Percentiles rank a stretch among this genome's conserved stretches.
These are phyloP conservation scores for Nepenthes gracilis DNA, from an alignment of 148 eudicot species.

Conservation along the genomic window DNA sequence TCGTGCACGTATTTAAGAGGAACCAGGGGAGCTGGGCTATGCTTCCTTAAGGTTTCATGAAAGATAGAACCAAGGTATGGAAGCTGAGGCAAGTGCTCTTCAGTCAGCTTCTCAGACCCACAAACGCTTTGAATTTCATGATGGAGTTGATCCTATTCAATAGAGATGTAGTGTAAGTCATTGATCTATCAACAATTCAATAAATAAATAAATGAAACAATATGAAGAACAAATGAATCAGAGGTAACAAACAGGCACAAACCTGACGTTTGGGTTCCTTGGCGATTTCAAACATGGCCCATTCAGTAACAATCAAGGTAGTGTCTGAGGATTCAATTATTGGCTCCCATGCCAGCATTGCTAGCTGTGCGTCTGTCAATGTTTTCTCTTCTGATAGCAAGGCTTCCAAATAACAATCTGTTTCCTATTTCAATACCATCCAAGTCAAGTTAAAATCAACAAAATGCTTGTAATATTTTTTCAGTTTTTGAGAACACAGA, in stretches of 20 bases:
- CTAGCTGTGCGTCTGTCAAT: slow-evolving; percentile 45
- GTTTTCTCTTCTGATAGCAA: slow-evolving; percentile 47
- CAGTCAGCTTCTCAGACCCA: slow-evolving; percentile 48
- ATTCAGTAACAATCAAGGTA: slow-evolving; percentile 61
- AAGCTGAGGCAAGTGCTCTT: slow-evolving; percentile 55
- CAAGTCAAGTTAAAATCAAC: background rate
- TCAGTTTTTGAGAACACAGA: background rate
- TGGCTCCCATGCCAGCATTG: slow-evolving; percentile 81
- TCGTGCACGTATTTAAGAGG: slow-evolving; percentile 71
- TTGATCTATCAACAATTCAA: no score
- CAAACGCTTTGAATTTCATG: slow-evolving; percentile 48
- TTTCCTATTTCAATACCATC: slow-evolving; percentile 22
- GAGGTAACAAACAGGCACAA: background rate
- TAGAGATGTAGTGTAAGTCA: background rate
- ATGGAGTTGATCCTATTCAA: slow-evolving; percentile 38
- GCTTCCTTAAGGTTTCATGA: slow-evolving; percentile 76
- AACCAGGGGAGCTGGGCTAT: slow-evolving; percentile 60
- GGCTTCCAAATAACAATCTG: slow-evolving; percentile 42
- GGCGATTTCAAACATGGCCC: slow-evolving; percentile 90
- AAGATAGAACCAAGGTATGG: slow-evolving; percentile 70
- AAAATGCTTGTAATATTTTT: background rate
- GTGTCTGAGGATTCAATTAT: slow-evolving; percentile 78
- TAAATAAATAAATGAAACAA: background rate
- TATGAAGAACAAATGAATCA: background rate
- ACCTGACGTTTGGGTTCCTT: slow-evolving; percentile 72